Base-by-base conservation (phyloP, 2,329 filamentous ascomycete genomes). In the Ascosphaera pollenicola region DNA sequence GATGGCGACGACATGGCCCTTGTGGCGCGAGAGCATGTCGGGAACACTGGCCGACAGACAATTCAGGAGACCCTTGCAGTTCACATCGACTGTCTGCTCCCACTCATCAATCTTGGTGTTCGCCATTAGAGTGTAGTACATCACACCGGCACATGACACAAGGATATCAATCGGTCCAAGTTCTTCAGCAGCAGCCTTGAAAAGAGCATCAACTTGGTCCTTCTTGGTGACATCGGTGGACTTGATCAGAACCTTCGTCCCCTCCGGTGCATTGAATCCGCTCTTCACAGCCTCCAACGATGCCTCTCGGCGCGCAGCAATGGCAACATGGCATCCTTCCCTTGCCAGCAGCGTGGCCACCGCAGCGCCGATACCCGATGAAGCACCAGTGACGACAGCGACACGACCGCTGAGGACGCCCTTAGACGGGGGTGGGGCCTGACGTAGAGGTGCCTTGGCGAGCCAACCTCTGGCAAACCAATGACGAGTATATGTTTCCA, bases 91-190 rank as follows among this genome's bases (percentile, higher is more conserved):
- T 0, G 79, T 85, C 42, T 70, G 75, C 45, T 84, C 74, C 80
- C 80, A 87, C 49, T 87, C 75, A 3, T 80, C 76, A 0, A 64
- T 69, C 45, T 78, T 68, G 13, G 63, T 68, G 52, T 84, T 85
- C 41, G 75, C 71, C 80, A 87, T 85, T 73, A 85, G 75, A 40
- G 80, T 85, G 58, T 75, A 87, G 61, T 87, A 87, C 80, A 87
- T 87, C 52, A 87, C 80, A 28, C 80, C 80, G 0, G 80, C 81
- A 50, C 78, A 82, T 32, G 73, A 73, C 38, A 87, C 71, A n/a
- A 87, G 67, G 39, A 85, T 79, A 52, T 87, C 80, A 35, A 85
- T 64, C 0, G 75, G 70, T 0, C 79, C 80, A 0, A 85, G 71
- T 47, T 74, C 61, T 36, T 69, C 64, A 18, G 61, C 61, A 1